phyloP scores from a whole-genome alignment of 1,284 basidiomycete genomes.

The Sporisorium reilianum region DNA sequence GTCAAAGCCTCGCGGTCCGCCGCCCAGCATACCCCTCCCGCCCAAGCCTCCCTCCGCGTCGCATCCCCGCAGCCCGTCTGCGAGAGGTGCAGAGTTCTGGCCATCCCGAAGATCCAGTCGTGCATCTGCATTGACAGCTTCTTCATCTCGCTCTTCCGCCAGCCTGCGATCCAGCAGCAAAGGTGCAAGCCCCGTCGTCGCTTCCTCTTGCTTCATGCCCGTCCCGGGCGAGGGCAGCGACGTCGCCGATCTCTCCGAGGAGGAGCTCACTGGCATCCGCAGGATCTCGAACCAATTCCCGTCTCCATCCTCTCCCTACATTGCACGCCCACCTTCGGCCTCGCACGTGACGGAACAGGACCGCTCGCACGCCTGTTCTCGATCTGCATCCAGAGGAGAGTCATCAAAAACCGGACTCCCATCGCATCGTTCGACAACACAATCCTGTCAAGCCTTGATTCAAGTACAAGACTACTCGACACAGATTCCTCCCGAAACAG shows the following conservation, averaged over 20 bases:
- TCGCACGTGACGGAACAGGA: background rate
- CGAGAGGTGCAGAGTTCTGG: background rate
- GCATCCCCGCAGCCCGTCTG: constrained; percentile 2
- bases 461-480: constrained; percentile 5
- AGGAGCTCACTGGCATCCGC: constrained; percentile 37
- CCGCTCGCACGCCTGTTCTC: constrained; percentile 4
- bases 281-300: constrained; percentile 30
- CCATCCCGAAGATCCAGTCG: constrained; percentile 23
- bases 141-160: constrained; percentile 19
- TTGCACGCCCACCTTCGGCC: background rate
- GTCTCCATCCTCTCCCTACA: constrained; percentile 12
- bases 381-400: background rate
- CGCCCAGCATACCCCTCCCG: constrained; percentile 36
- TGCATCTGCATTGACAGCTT: constrained; percentile 13
- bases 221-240: constrained; percentile 11
- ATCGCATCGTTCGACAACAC: background rate
- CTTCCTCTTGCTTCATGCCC: constrained; percentile 4
- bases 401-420: background rate
- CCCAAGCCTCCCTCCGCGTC: constrained; percentile 23
- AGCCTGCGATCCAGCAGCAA: constrained; percentile 13
- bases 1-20: constrained; percentile 29
- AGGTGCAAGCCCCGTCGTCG: background rate
- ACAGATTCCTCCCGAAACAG: background rate
- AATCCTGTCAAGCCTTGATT: background rate
- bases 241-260: constrained; percentile 13